phyloP scores from a whole-genome alignment of 139 green algal genomes.

The Desmodesmus armatus region DNA sequence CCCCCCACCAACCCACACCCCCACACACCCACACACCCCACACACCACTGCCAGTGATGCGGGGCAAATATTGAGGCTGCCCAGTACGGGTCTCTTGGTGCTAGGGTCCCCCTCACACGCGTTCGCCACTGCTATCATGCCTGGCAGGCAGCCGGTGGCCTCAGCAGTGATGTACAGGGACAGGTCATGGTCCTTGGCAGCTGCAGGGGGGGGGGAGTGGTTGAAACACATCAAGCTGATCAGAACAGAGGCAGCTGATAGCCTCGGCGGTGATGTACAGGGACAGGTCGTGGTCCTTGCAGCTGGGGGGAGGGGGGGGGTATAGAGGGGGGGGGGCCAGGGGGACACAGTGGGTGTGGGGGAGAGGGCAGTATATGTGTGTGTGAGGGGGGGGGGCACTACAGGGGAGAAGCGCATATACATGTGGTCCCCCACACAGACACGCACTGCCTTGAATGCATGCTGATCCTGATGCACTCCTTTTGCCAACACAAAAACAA shows the following conservation, averaged over 20 bases:
- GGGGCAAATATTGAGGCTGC: conserved; percentile 13
- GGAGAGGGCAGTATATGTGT: too few relatives aligned
- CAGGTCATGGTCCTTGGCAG: neutral
- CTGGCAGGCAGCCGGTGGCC: neutral
- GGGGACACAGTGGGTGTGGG: too few relatives aligned
- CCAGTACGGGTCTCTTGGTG: conserved; percentile 2
- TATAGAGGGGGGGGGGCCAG: too few relatives aligned
- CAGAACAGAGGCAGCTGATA: neutral
- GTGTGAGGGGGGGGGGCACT: too few relatives aligned
- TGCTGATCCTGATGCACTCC: neutral
- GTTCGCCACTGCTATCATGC: conserved; percentile 29
- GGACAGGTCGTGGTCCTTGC: neutral
- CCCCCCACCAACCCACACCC: too few relatives aligned
- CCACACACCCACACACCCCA: too few relatives aligned
- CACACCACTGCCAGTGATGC: neutral
- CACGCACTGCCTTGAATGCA: neutral
- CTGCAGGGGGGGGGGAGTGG: neutral
- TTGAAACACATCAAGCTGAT: neutral
- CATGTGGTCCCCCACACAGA: too few relatives aligned
- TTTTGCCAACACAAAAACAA: too few relatives aligned
- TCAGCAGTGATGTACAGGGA: conserved; percentile 10
- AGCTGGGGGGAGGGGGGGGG: too few relatives aligned
- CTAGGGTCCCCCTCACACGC: conserved; percentile 15
- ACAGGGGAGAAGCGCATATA: too few relatives aligned
- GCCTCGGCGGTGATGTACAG: conserved; percentile 16